phyloP scores from a whole-genome alignment of 495 filamentous ascomycete species.

The Aspergillus kassunensis region DNA sequence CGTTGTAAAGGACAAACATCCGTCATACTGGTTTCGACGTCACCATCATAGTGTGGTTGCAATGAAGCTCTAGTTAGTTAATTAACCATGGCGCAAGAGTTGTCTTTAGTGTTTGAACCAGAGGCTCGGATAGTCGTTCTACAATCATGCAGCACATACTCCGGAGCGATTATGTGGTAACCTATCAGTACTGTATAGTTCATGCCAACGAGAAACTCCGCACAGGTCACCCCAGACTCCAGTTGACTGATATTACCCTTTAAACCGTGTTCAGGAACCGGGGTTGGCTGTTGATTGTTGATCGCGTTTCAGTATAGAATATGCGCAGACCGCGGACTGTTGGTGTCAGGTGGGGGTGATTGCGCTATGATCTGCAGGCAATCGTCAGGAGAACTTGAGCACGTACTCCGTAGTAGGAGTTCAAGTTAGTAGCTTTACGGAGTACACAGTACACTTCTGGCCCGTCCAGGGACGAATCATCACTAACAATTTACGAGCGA shows the following conservation, averaged over 20 bases:
- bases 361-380: slow-evolving; percentile 2
- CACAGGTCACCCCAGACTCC: background rate
- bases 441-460: no score
- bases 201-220: no score
- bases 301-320: slow-evolving; percentile 5
- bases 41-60: slow-evolving; percentile 2
- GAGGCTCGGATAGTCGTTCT: no score
- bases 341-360: background rate
- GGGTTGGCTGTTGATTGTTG: no score
- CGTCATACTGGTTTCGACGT: background rate
- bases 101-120: no score
- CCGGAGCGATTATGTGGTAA: background rate
- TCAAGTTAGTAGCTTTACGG: no score
- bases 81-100: background rate
- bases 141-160: background rate
- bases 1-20: background rate
- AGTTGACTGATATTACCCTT: no score
- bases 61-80: background rate
- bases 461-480: no score
- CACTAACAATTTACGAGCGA: no score
- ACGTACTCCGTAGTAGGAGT: no score
- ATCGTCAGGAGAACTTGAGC: background rate
- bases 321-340: background rate
- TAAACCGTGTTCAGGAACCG: no score
- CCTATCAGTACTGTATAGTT: no score